Evolutionary conservation across 768 basidiomycete genomes (phyloP).

Genomic region (Galerina marginata): DNA sequence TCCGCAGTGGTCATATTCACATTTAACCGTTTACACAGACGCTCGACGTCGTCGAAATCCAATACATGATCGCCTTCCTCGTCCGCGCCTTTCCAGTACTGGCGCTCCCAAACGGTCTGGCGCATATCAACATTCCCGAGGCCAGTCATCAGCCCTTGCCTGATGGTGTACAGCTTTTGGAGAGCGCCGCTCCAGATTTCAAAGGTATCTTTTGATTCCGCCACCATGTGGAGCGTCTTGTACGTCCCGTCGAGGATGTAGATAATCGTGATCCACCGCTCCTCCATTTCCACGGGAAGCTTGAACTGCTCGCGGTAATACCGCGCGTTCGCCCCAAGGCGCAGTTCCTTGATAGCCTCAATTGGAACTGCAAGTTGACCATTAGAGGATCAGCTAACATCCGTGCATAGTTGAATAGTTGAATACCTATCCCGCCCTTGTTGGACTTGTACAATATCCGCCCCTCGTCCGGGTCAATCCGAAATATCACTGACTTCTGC

Average conservation of each 20-base stretch:
- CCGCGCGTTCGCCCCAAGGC: constrained; percentile 70
- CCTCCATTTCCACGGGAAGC: constrained; percentile 62
- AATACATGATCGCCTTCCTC: constrained; percentile 64
- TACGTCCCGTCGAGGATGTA: constrained; percentile 79
- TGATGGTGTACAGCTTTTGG: constrained; percentile 63
- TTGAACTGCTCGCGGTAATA: constrained; percentile 77
- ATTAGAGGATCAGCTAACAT: constrained; percentile 7
- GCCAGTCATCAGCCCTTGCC: constrained; percentile 74
- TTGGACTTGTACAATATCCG: constrained; percentile 75
- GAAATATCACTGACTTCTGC: constrained; percentile 69
- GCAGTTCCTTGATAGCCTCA: constrained; percentile 86
- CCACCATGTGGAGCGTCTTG: constrained; percentile 87
- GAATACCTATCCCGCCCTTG: constrained; percentile 60
- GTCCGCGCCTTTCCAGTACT: constrained; percentile 82
- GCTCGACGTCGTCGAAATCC: constrained; percentile 74
- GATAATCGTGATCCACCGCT: constrained; percentile 85
- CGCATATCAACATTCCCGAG: constrained; percentile 66
- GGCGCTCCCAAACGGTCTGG: constrained; percentile 77
- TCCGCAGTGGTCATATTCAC: constrained; percentile 60
- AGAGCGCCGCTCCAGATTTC: constrained; percentile 65
- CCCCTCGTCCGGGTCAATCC: constrained; percentile 78
- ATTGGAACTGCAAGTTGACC: constrained; percentile 65
- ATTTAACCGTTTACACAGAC: constrained; percentile 73
- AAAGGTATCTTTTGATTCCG: constrained; percentile 56
- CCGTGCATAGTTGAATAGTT: neutral